Base-by-base conservation (phyloP, 345 rosid species). In the Linum usitatissimum region DNA sequence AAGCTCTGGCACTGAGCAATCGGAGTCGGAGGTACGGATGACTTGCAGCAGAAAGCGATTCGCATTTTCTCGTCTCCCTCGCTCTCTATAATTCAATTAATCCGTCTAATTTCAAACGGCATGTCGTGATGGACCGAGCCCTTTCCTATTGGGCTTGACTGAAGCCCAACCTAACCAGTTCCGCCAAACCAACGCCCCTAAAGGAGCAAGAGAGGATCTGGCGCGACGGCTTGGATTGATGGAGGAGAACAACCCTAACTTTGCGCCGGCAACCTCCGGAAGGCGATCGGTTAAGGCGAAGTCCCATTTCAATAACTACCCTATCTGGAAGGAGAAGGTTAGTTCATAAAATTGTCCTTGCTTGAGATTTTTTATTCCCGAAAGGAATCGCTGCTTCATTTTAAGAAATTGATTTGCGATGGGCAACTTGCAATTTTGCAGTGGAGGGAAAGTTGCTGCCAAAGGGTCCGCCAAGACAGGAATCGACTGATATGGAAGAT, bases 381-480 rank as follows among this genome's bases (percentile, higher is more conserved):
- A 20, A 20, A 20, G n/a, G n/a, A n/a, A n/a, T n/a, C n/a, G n/a
- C n/a, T n/a, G n/a, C n/a, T n/a, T n/a, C n/a, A n/a, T n/a, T 55
- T 18, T 3, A 54, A 8, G 58, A 18, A 17, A 8, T 17, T 19
- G 6, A 8, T n/a, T n/a, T 18, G 21, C 28, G 58, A 18, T 3
- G 9, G 10, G 14, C 14, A 8, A 42, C 14, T 14, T 42, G 6
- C 49, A 9, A 42, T 5, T 42, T 42, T 68, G 63, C 64, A 90
- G 97, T 72, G 87, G 53, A 87, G 94, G 73, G 91, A 87, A 60
- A 84, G 71, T 58, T 92, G 97, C 62, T 82, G 71, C 73, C 79
- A 67, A 71, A 81, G 99, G 79, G 80, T 90, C 14, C 82, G 88
- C 42, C 88, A 86, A 45, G 95, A 84, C 36, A 73, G 99, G 66